These are phyloP conservation scores for Elsinoe necatrix DNA, from an alignment of 2,329 filamentous ascomycete genomes.

Conservation along the genomic window DNA sequence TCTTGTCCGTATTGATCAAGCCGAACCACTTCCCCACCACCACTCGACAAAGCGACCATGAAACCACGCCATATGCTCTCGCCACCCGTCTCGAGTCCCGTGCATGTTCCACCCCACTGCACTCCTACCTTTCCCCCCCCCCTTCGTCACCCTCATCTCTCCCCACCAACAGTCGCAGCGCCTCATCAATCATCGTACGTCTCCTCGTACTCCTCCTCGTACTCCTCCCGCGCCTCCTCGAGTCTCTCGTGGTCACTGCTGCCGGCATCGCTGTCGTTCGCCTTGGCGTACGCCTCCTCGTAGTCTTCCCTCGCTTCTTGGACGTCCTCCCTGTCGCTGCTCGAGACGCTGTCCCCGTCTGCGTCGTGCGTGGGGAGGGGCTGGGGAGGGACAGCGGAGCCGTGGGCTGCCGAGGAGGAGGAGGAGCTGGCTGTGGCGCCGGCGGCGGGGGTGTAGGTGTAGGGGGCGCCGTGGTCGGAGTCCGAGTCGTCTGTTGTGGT, in stretches of 20 bases:
- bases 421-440: neutral
- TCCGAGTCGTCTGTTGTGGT: conserved; percentile 28
- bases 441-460: conserved; percentile 14
- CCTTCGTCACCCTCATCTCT: neutral
- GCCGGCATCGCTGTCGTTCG: conserved; percentile 30
- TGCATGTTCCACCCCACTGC: no score
- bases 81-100: no score
- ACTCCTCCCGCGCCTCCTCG: conserved; percentile 46
- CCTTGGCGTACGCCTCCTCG: conserved; percentile 31
- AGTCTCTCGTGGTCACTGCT: conserved; percentile 47
- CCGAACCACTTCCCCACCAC: no score
- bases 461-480: conserved; percentile 23
- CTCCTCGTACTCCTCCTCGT: conserved; percentile 45
- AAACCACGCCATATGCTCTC: no score
- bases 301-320: conserved; percentile 38
- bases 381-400: conserved; percentile 15
- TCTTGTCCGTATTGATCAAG: no score
- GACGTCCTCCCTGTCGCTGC: conserved; percentile 30
- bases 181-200: conserved; percentile 26
- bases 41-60: no score
- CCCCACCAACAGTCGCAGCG: no score
- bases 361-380: conserved; percentile 16
- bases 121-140: neutral
- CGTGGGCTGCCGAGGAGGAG: conserved; percentile 17
- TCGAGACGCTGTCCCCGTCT: conserved; percentile 19